These are phyloP conservation scores for Saccharomycopsis fermentans DNA, from an alignment of 805 yeast species.

Conservation along the genomic window DNA sequence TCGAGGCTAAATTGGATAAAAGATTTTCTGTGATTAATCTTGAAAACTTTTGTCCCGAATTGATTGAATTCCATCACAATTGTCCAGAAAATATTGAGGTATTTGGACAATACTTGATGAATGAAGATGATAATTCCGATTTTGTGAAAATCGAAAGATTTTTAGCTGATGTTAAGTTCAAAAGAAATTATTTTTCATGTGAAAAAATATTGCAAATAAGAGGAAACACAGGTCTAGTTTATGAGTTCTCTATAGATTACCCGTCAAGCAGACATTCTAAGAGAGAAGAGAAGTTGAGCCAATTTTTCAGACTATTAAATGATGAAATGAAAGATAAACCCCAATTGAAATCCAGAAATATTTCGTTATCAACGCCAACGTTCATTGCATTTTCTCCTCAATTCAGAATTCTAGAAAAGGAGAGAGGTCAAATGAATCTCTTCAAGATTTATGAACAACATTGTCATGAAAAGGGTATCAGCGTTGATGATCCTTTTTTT, in stretches of 20 bases:
- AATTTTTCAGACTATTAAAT: slow-evolving; percentile 79
- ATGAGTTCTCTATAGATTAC: slow-evolving; percentile 89
- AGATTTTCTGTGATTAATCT: slow-evolving; percentile 68
- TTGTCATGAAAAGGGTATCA: slow-evolving; percentile 62
- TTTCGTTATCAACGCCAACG: slow-evolving; percentile 77
- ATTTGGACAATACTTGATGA: slow-evolving; percentile 90
- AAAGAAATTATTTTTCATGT: slow-evolving; percentile 83
- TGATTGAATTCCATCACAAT: slow-evolving; percentile 95
- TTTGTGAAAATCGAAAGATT: slow-evolving; percentile 90
- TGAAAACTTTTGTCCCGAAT: slow-evolving; percentile 86
- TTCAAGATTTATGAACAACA: slow-evolving; percentile 80
- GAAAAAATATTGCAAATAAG: slow-evolving; percentile 80
- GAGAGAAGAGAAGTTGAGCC: slow-evolving; percentile 90
- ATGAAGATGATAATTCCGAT: slow-evolving; percentile 76
- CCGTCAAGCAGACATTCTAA: slow-evolving; percentile 98
- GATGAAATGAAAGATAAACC: slow-evolving; percentile 70
- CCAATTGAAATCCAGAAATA: slow-evolving; percentile 76
- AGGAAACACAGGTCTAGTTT: slow-evolving; percentile 87
- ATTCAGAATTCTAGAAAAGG: slow-evolving; percentile 79
- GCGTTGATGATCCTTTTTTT: slow-evolving; percentile 83
- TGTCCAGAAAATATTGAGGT: slow-evolving; percentile 95
- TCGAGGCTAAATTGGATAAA: slow-evolving; percentile 85
- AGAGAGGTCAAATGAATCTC: slow-evolving; percentile 61
- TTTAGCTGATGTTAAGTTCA: slow-evolving; percentile 75
- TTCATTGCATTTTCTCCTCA: slow-evolving; percentile 94